Evolutionary conservation across 2,329 filamentous ascomycete genomes (phyloP), one percentile per base, ranked within the genome.

Genomic region (Penicillium sp.): DNA sequence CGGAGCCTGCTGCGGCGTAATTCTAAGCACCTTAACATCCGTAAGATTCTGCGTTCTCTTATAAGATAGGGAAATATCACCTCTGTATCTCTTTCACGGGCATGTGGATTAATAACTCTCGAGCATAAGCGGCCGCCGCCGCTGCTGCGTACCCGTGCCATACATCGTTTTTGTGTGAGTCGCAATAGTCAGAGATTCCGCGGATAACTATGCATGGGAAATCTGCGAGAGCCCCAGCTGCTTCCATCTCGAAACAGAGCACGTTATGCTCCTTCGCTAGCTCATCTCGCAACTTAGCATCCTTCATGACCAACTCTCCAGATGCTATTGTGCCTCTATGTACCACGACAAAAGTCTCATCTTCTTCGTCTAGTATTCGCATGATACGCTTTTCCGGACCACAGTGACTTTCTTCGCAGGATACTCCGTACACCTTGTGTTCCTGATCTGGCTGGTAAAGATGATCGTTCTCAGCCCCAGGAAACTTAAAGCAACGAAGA

Each of bases 61-160:
- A 14, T 12, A n/a, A n/a, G n/a, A 4, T 15, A 31, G n/a, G 2
- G 11, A 11, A 6, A 31, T n/a, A 31, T 37, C n/a, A 37, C 33
- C 15, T 8, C n/a, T 18, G 15, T 9, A 9, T 18, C 6, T 37
- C 33, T 35, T 48, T 20, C 7, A 42, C 12, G 6, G 47, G 18
- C 23, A 54, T 48, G 40, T 47, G 33, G 12, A 18, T 54, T 20
- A 56, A 51, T 22, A 51, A 56, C 9, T 33, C 31, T 18, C 35
- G 63, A 7, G 61, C 56, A 47, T 61, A 66, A 8, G 60, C 55
- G 3, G 63, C 60, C 7, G 63, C 60, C 5, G 51, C 47, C 2
- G 62, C 62, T 5, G 64, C 57, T 3, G 64, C 64, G 45, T 58
- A 67, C 4, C 44, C 52, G 22, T 65, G 64, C 61, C 61, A 67